A percentile compares a stretch with the other conserved stretches of the same genome.
Conservation (phyloP, 2,329 filamentous ascomycete species). For the Clarireedia paspali region DNA sequence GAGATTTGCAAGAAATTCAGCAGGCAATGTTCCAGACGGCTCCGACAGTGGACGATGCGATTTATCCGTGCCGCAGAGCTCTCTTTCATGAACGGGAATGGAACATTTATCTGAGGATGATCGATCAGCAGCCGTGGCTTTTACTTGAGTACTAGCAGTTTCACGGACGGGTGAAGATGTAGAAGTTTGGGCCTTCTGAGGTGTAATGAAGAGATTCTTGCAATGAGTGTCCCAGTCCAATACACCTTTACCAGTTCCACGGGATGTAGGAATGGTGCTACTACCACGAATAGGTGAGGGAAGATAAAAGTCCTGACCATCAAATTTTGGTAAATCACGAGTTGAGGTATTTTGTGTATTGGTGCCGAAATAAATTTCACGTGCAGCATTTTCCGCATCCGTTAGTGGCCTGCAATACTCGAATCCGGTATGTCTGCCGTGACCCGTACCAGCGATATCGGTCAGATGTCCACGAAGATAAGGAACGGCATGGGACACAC, state of each 20-base stretch:
- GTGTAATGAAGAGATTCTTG: not conserved
- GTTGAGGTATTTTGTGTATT: constrained; percentile 42
- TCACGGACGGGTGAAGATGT: not conserved
- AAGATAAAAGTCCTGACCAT: constrained; percentile 57
- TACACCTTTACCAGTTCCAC: not conserved
- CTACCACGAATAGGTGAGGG: constrained; percentile 42
- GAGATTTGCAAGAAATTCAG: not conserved
- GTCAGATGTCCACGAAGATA: not conserved
- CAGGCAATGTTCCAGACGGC: not conserved
- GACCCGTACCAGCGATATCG: not conserved
- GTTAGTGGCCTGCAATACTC: constrained; percentile 48
- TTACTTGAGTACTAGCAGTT: not conserved
- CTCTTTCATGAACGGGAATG: not conserved
- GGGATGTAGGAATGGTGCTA: not conserved
- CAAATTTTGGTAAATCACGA: constrained; percentile 51
- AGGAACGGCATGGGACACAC: not conserved
- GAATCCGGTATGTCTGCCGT: not conserved
- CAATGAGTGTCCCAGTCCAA: not conserved
- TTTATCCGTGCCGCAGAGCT: not conserved
- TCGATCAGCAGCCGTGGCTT: not conserved
- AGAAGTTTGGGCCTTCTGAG: not conserved
- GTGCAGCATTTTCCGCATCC: constrained; percentile 49
- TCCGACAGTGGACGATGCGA: not conserved
- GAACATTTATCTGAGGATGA: no score
- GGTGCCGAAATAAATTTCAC: constrained; percentile 54